Evolutionary conservation across 352 stramenopile species (phyloP).

Genomic region (Phytophthora kernoviae): DNA sequence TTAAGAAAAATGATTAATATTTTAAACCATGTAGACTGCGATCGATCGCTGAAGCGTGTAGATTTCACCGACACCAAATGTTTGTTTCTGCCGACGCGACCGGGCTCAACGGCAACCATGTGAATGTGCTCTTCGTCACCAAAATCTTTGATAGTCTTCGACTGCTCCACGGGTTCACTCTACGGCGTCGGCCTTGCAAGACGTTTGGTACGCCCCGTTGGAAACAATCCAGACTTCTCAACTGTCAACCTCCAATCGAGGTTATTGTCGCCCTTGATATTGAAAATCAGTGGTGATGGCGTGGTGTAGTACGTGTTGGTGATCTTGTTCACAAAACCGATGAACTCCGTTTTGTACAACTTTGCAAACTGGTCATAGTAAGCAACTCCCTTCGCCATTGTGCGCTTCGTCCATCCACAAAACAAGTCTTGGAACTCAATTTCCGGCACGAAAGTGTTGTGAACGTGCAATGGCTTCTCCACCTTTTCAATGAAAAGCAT

Average conservation of each 20-base stretch:
- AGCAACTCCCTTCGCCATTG: slow-evolving; percentile 62
- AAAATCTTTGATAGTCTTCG: slow-evolving; percentile 93
- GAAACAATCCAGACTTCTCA: slow-evolving; percentile 64
- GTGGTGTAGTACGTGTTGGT: slow-evolving; percentile 88
- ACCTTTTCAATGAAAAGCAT: slow-evolving; percentile 62
- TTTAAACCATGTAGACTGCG: too few relatives aligned
- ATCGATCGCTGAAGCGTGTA: slow-evolving; percentile 48
- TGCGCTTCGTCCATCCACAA: slow-evolving; percentile 80
- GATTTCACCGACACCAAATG: slow-evolving; percentile 43
- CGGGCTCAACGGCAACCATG: slow-evolving; percentile 96
- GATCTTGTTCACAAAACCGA: slow-evolving; percentile 73
- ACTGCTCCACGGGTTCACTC: slow-evolving; percentile 95
- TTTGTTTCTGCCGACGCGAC: slow-evolving; percentile 61
- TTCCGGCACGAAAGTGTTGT: slow-evolving; percentile 80
- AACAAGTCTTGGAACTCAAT: slow-evolving; percentile 94
- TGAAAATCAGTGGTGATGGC: slow-evolving; percentile 50
- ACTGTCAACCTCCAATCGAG: slow-evolving; percentile 57
- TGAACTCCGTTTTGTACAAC: slow-evolving; percentile 57
- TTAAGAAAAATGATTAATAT: too few relatives aligned
- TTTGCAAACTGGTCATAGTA: slow-evolving; percentile 90
- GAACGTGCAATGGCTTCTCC: slow-evolving; percentile 72
- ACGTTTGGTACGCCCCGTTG: slow-evolving; percentile 5
- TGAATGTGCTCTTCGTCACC: slow-evolving; percentile 92
- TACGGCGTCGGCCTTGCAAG: slow-evolving; percentile 69
- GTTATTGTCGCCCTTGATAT: slow-evolving; percentile 48